phyloP scores from a whole-genome alignment of 345 rosid species.

The Toxicodendron radicans region DNA sequence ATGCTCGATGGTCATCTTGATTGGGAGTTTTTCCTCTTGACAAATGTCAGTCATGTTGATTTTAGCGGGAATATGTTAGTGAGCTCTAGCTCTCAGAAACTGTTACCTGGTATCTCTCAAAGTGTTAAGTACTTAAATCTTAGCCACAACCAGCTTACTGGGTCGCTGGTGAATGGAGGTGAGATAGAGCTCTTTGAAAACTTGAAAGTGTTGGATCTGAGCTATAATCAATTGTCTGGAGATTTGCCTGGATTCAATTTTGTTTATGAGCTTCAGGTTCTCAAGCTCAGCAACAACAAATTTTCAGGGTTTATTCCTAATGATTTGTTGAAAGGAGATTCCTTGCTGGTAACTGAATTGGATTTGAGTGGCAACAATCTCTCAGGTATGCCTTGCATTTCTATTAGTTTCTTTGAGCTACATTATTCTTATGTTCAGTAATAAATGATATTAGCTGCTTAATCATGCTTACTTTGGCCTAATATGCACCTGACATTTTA shows the following conservation, averaged over 20 bases:
- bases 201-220: constrained; percentile 81
- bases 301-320: constrained; percentile 87
- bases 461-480: constrained; percentile 3
- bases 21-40: constrained; percentile 72
- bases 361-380: constrained; percentile 96
- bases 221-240: constrained; percentile 90
- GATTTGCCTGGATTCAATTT: constrained; percentile 90
- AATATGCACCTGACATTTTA: constrained; percentile 18
- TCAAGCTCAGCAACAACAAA: constrained; percentile 82
- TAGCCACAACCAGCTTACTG: constrained; percentile 83
- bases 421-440: constrained; percentile 6
- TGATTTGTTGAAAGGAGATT: constrained; percentile 85
- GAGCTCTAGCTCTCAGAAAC: constrained; percentile 59
- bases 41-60: constrained; percentile 82
- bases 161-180: constrained; percentile 67
- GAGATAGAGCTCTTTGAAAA: constrained; percentile 67
- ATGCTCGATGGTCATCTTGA: constrained; percentile 73
- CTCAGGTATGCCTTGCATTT: constrained; percentile 53
- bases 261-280: constrained; percentile 89
- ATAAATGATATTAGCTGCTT: not conserved
- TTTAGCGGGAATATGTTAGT: constrained; percentile 70
- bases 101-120: constrained; percentile 78
- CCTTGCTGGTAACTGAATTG: constrained; percentile 66
- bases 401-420: constrained; percentile 12
- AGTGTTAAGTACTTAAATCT: constrained; percentile 74